A percentile compares a stretch with the other conserved stretches of the same genome.
Conservation (phyloP, 2,329 filamentous ascomycete species). For the Apiospora saccharicola region DNA sequence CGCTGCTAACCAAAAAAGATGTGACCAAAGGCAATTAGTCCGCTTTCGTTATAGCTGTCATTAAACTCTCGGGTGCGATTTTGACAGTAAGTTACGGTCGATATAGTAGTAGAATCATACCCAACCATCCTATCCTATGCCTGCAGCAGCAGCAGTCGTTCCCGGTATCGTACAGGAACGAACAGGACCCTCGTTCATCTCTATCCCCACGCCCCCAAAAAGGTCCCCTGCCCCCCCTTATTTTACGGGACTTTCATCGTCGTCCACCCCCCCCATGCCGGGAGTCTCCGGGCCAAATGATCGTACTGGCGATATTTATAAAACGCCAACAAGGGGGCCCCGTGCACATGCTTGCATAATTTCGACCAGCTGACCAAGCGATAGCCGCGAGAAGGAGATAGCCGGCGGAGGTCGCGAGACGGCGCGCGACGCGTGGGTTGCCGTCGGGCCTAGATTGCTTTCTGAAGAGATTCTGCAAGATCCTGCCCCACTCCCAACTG, state of each 20-base stretch:
- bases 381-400: not conserved
- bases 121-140: not conserved
- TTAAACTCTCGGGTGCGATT: not conserved
- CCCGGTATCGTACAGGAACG: not conserved
- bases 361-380: not conserved
- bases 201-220: not conserved
- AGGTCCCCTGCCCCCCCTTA: conserved; percentile 2
- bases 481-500: not conserved
- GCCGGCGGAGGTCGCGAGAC: not conserved
- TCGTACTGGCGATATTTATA: not conserved
- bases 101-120: not conserved
- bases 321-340: not conserved
- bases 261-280: not conserved
- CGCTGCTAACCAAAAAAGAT: not conserved
- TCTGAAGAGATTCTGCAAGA: not conserved
- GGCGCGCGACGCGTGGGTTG: not conserved
- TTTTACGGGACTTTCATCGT: conserved; percentile 9
- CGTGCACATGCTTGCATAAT: not conserved
- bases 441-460: not conserved
- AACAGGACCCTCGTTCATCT: not conserved
- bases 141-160: not conserved
- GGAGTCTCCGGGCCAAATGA: not conserved
- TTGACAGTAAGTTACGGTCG: not conserved
- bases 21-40: not conserved
- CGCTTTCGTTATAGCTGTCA: not conserved